Evolutionary conservation across 2,329 filamentous ascomycete genomes (phyloP), one percentile per base, ranked within the genome.

Genomic region (Phaeoacremonium minimum): DNA sequence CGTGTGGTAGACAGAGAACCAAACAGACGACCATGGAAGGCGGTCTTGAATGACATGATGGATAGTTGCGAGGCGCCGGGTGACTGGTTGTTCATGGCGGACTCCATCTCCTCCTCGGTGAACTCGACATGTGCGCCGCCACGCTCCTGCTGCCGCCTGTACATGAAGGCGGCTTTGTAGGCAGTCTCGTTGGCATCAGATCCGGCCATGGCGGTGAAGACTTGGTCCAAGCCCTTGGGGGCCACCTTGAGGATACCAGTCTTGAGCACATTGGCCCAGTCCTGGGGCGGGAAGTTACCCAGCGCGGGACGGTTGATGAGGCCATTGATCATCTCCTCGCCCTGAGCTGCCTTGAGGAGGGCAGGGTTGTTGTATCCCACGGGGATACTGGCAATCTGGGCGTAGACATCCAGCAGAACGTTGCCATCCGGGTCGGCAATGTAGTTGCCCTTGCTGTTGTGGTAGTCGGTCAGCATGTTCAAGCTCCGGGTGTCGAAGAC

Each of bases 121-220:
- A 95, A 95, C 40, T 91, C 86, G 37, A 83, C 85, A 26, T 83
- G 62, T 31, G 78, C 69, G 7, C 87, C 87, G 47, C 88, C 88
- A 43, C 90, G 86, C 64, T 93, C 79, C 45, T 80, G 74, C 61
- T 88, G 85, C 33, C 86, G 81, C 55, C 84, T 83, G 75, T 84
- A 94, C 83, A 95, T 95, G 69, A 95, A 95, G 33, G 90, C 89
- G 7, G 89, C 89, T 69, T 95, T 95, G 77, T 88, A 95, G 30
- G 90, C 90, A 20, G 87, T 85, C 69, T 95, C 90, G 67, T 95
- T 95, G 63, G 89, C 89, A 55, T 95, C 89, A 15, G 87, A 94
- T 43, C 89, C 89, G 36, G 88, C 80, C 71, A 88, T 85, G 46
- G 84, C 87, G 14, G 89, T 95, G 68, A 95, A 95, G 50, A 95